Base-by-base conservation (phyloP, 225 moss, liverwort and hornwort species). In the Marchantia paleacea region DNA sequence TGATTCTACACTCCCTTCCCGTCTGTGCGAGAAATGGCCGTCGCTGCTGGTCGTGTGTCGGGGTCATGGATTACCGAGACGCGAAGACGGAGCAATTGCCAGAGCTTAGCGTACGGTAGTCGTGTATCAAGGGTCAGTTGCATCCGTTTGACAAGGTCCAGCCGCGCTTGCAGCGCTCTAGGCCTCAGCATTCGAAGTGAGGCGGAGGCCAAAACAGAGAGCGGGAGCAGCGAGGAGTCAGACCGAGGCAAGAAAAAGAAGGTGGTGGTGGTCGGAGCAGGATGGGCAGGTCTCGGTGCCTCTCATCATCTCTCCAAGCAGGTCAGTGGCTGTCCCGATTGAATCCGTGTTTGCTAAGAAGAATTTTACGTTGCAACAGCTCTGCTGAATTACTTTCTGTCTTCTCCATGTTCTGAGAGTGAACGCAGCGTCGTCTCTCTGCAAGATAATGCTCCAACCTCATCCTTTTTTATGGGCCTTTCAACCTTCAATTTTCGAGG, bases 241-340 rank as follows among this genome's bases (percentile, higher is more conserved):
- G 65, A 61, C 51, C 66, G 30, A 30, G 30, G 71, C 20, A 65
- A 67, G 15, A 80, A 55, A 78, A 91, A 90, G 88, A 93, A 90
- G 80, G 97, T 97, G 68, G 97, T 97, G 61, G 93, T 97, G 10
- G 97, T 97, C 28, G 97, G 97, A 76, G 97, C 93, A 51, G 95
- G 97, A 50, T 95, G 97, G 97, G 95, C 97, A 50, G 95, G 97
- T 19, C 88, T 97, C 67, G 93, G 92, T 19, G 92, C 93, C 26
- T 92, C 95, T 1, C 93, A 97, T 78, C 97, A 97, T 85, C 93
- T 97, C 75, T 88, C 93, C 81, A 94, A 97, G 83, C 93, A 97
- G 96, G 96, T 94, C 29, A 52, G 69, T 30, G 28, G 39, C 39
- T 39, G 39, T 39, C 3, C 39, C 39, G 39, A 39, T 39, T 39